Evolutionary conservation across 495 filamentous ascomycete species (phyloP), one percentile per base, ranked within the genome.

Genomic region (Hypoxylon perforatum): DNA sequence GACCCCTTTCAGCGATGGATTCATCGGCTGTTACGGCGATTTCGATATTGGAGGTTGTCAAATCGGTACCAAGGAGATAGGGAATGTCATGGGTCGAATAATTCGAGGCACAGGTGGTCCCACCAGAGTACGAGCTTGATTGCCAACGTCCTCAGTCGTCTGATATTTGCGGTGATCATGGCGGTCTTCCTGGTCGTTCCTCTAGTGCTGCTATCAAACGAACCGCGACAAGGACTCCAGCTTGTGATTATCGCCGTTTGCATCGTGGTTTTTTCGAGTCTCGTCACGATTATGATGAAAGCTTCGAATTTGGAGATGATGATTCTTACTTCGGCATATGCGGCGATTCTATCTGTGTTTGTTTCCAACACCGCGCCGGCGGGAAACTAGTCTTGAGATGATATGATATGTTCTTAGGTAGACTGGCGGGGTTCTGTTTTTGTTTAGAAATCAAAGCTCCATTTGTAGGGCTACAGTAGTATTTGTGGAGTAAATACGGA

Each of bases 301-400:
- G 69, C 61, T 11, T 70, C 73, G 4, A 76, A 65, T 35, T 49
- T 73, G 36, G 56, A 74, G 69, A 68, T 61, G 50, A 74, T 76
- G 59, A 48, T 59, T 19, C 65, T 71, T 18, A 67, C 65, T 42
- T 72, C 73, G n/a, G 69, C 69, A 11, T 75, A 75, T 45, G 73
- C 72, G 39, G 69, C 69, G 33, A 64, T 76, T 7, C 53, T 74
- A n/a, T 48, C 56, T 23, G 56, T 50, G n/a, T 59, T 59, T 22
- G 45, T 49, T 41, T 59, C 56, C 17, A 59, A 59, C 19, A 33
- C 30, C 1, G 4, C 33, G 12, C 19, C 56, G 17, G 45, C 4
- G 9, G 45, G 45, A 28, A 14, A 5, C 15, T 45, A 17, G 11
- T 4, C 15, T 15, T 4, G 12, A 17, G 7, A 7, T n/a, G 1